Evolutionary conservation across 2,329 filamentous ascomycete species (phyloP), one percentile per base, ranked within the genome.

Genomic region (Annulohypoxylon truncatum): DNA sequence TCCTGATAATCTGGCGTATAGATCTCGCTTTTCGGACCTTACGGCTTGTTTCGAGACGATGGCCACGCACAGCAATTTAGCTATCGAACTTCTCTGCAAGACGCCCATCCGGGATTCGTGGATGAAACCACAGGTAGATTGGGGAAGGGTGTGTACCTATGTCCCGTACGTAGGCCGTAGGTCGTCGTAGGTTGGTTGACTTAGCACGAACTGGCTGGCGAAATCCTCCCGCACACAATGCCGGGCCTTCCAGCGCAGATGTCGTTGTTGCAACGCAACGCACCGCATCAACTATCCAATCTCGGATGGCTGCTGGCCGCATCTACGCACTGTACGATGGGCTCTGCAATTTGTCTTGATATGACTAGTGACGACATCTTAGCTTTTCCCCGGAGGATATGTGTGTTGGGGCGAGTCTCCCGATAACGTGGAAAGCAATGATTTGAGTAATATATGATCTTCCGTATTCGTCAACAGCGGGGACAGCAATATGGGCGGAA

Each of bases 371-470:
- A 68, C 66, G 66, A 63, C 66, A 68, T 67, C 13, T 50, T 56
- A 13, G 51, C 24, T 42, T 55, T 67, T 53, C 56, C 50, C 67
- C 59, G n/a, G 63, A 51, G 56, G 26, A 61, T 51, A 20, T 33
- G 53, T 63, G 50, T 54, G 56, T 61, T 54, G 35, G 42, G 42
- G 33, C 13, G 15, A 58, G 48, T 64, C 52, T 61, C 60, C 42
- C 59, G 58, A 61, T 64, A 69, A 67, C 67, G 64, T 67, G 66
- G 66, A 67, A 64, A 65, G 55, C 59, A 64, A 40, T 66, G 60
- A 69, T 63, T 66, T 44, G 61, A 68, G 46, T 55, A 61, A 47
- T 26, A 42, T 59, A 54, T 42, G 56, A 62, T 53, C 35, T 62
- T 38, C 59, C 57, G 50, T 59, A 64, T 67, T 64, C 52, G 50